Evolutionary conservation across 306 rosid genomes (phyloP).

Genomic region (Inga oerstediana): DNA sequence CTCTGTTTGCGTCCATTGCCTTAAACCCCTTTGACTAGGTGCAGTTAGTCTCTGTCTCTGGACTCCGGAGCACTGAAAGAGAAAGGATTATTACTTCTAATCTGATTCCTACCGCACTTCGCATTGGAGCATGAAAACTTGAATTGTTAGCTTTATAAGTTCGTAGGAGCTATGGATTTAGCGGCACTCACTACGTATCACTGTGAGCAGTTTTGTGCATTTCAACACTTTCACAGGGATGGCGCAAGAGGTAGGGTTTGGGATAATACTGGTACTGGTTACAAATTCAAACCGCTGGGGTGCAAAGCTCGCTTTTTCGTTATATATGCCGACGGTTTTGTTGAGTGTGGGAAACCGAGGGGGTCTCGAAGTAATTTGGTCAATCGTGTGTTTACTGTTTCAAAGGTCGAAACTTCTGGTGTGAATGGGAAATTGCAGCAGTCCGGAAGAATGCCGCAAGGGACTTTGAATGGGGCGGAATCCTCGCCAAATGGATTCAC

Average conservation of each 20-base stretch:
- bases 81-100: neutral
- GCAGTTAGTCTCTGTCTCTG: neutral
- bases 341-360: constrained; percentile 23
- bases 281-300: constrained; percentile 19
- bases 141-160: neutral
- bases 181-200: constrained; percentile 41
- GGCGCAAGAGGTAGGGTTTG: constrained; percentile 32
- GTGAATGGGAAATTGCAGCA: constrained; percentile 55
- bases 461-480: constrained; percentile 40
- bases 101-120: neutral
- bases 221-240: constrained; percentile 41
- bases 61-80: neutral
- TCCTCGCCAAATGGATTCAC: constrained; percentile 28
- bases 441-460: constrained; percentile 33
- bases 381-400: constrained; percentile 47
- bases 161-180: constrained; percentile 46
- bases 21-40: neutral
- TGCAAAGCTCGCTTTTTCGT: constrained; percentile 40
- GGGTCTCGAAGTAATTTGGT: constrained; percentile 26
- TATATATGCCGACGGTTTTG: constrained; percentile 32
- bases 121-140: neutral
- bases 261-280: constrained; percentile 28
- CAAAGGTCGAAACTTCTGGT: constrained; percentile 50
- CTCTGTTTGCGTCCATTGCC: neutral
- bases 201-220: constrained; percentile 53